Base-by-base conservation (phyloP, 2,329 filamentous ascomycete genomes). In the Colletotrichum paranaense region DNA sequence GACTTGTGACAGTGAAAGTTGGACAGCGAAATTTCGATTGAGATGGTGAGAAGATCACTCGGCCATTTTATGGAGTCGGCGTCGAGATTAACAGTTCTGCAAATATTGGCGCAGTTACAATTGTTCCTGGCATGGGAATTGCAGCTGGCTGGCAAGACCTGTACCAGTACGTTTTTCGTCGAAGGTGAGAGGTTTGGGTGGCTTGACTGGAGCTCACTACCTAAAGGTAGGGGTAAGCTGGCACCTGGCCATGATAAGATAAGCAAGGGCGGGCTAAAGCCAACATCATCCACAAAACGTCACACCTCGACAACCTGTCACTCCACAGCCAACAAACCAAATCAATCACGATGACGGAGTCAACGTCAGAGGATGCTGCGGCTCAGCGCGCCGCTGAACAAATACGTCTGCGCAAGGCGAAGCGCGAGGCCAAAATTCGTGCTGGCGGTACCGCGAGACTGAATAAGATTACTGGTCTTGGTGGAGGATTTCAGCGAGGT, bases 381-480 rank as follows among this genome's bases (percentile, higher is more conserved):
- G 85, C 88, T 16, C 84, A 86, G 72, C 84, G 88, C 74, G 89
- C 90, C 3, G 84, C 87, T 30, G 90, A 92, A 75, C 92, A 94
- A 82, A 92, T 92, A 49, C 91, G 93, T 59, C 86, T 94, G 71
- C 92, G 94, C 77, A 94, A 95, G 82, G 93, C 95, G 81, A 91
- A 93, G 52, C 89, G 94, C 62, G 92, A 95, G 81, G 93, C 93
- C 71, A 96, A 95, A 86, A 91, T 95, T 83, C 90, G 89, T 78
- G 90, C 92, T 62, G 91, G 92, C 73, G 94, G 92, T 70, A 89
- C 91, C 22, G 88, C 91, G 52, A 86, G 94, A 74, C 84, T 97
- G 74, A 92, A 93, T 78, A 93, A 89, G 81, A 97, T 97, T 81
- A 94, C 92, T 14, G 91, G 92, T 1, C 83, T 94, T 30, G 92